A percentile compares a stretch with the other conserved stretches of the same genome.
These are phyloP conservation scores for Pleurotus citrinopileatus DNA, from an alignment of 768 basidiomycete species.

Conservation along the genomic window DNA sequence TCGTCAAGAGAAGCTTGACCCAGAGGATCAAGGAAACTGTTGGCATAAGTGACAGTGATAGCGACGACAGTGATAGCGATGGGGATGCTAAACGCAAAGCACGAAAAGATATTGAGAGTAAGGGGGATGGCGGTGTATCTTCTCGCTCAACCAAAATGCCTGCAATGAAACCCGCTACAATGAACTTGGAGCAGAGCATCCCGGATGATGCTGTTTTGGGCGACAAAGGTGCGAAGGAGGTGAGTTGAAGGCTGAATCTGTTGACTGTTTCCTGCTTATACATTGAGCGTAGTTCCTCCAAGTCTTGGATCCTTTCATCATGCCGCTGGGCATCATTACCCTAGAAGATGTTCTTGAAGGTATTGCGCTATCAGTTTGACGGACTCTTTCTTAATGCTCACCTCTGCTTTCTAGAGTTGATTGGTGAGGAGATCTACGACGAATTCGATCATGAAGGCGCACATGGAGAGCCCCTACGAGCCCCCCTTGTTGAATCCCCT, in stretches of 20 bases:
- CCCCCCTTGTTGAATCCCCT: constrained; percentile 31
- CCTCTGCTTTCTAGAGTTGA: constrained; percentile 55
- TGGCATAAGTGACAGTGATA: constrained; percentile 66
- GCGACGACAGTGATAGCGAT: constrained; percentile 45
- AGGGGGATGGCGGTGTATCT: constrained; percentile 9
- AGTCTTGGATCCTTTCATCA: constrained; percentile 75
- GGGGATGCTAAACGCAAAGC: constrained; percentile 22
- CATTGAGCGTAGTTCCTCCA: constrained; percentile 62
- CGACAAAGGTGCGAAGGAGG: constrained; percentile 73
- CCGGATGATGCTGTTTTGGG: constrained; percentile 85
- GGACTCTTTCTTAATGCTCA: background rate
- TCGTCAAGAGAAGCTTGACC: constrained; percentile 76
- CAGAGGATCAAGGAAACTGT: constrained; percentile 75
- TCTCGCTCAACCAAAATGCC: constrained; percentile 21
- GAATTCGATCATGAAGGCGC: constrained; percentile 83
- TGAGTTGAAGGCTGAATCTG: constrained; percentile 25
- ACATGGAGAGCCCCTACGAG: constrained; percentile 43
- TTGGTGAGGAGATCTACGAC: constrained; percentile 91
- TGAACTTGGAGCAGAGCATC: constrained; percentile 72
- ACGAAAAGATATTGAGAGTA: constrained; percentile 9
- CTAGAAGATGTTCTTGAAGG: constrained; percentile 92
- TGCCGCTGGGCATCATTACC: constrained; percentile 89
- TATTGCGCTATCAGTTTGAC: constrained; percentile 24
- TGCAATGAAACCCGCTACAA: constrained; percentile 22
- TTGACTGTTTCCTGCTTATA: background rate